phyloP scores from a whole-genome alignment of 805 yeast genomes.

The Kazachstania bromeliacearum region DNA sequence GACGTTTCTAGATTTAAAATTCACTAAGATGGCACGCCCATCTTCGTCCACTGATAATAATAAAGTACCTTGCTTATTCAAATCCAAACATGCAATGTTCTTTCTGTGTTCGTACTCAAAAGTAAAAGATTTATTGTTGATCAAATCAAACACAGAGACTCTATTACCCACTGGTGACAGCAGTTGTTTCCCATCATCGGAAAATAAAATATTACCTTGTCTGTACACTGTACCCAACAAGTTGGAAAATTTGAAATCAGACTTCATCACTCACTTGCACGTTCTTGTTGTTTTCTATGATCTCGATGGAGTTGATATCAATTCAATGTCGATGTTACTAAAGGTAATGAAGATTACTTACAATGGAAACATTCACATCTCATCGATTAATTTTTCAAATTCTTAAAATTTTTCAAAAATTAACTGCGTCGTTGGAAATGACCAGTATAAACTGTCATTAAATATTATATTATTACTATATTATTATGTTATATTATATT shows the following conservation, averaged over 20 bases:
- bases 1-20: conserved; percentile 72
- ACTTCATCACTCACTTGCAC: conserved; percentile 56
- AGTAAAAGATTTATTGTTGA: conserved; percentile 78
- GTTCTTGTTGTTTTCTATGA: background rate
- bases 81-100: conserved; percentile 66
- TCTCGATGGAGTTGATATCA: background rate
- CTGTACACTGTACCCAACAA: conserved; percentile 89
- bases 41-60: conserved; percentile 78
- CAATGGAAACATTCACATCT: too few relatives aligned
- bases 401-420: conserved; percentile 1
- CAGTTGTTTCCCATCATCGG: conserved; percentile 75
- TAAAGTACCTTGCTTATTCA: conserved; percentile 74
- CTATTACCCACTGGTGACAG: conserved; percentile 93
- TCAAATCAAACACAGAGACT: conserved; percentile 77
- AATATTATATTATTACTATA: too few relatives aligned
- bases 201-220: conserved; percentile 80
- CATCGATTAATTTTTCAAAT: too few relatives aligned
- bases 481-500: too few relatives aligned
- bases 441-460: too few relatives aligned
- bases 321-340: too few relatives aligned
- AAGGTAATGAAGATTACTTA: too few relatives aligned
- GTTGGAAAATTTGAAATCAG: conserved; percentile 84
- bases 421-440: too few relatives aligned
- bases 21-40: conserved; percentile 88
- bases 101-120: conserved; percentile 89